Percentiles rank a stretch among this genome's conserved stretches.
Conservation (phyloP, 2,329 filamentous ascomycete genomes). For the Fusarium sp. region DNA sequence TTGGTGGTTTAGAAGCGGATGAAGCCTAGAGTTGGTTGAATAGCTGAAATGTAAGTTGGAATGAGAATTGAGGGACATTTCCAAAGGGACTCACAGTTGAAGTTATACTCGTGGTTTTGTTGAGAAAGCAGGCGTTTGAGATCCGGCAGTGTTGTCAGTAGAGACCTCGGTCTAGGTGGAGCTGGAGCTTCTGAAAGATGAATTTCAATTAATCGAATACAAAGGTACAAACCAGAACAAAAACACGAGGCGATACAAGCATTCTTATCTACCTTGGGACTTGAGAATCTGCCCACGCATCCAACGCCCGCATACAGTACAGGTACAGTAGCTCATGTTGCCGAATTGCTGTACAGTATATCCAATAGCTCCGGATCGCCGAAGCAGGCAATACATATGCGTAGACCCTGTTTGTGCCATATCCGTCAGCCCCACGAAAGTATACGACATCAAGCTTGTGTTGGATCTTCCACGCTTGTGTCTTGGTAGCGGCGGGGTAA, state of each 20-base stretch:
- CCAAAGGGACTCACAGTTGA: background rate
- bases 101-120: background rate
- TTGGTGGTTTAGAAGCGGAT: constrained; percentile 15
- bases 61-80: background rate
- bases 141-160: constrained; percentile 1
- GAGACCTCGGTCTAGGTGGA: constrained; percentile 35
- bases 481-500: constrained; percentile 46
- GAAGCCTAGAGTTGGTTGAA: constrained; percentile 5
- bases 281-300: constrained; percentile 11
- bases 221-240: constrained; percentile 2
- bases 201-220: constrained; percentile 4
- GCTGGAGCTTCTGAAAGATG: constrained; percentile 23
- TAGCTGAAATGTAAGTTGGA: background rate
- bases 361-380: constrained; percentile 40
- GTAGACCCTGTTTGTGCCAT: constrained; percentile 13
- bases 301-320: constrained; percentile 24
- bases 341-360: background rate
- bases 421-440: constrained; percentile 29
- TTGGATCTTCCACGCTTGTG: constrained; percentile 17
- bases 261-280: constrained; percentile 35
- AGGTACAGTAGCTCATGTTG: constrained; percentile 24
- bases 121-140: too few species aligned
- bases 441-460: constrained; percentile 9
- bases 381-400: constrained; percentile 28
- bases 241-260: constrained; percentile 14